Conservation (phyloP, 139 green algal genomes). For the Chlorella ohadii region DNA sequence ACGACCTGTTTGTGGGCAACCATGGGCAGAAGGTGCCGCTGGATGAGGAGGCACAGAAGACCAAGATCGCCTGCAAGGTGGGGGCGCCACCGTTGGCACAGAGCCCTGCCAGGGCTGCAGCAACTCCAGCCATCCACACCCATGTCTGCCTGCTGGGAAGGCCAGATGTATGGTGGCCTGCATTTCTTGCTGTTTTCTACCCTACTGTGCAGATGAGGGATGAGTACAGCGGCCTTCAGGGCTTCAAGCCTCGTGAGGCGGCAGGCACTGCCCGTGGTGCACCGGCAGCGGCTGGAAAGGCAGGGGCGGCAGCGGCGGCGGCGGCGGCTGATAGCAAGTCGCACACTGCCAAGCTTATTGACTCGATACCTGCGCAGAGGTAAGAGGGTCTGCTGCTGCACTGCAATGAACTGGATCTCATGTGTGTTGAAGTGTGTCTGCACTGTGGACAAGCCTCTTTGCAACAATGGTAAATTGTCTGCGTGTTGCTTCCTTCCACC, state of each 20-base stretch:
- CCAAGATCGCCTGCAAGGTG: slow-evolving; percentile 80
- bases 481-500: too few relatives aligned
- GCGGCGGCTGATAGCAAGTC: slow-evolving; percentile 42
- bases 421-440: too few relatives aligned
- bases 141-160: too few relatives aligned
- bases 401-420: background rate
- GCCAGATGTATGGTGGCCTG: too few relatives aligned
- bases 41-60: slow-evolving; percentile 72
- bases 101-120: background rate
- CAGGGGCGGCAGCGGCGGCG: background rate
- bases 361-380: slow-evolving; percentile 56
- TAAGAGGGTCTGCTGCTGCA: background rate
- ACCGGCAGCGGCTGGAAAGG: slow-evolving; percentile 10
- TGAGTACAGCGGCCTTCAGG: slow-evolving; percentile 58
- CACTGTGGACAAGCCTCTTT: too few relatives aligned
- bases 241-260: slow-evolving; percentile 47
- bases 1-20: slow-evolving; percentile 86
- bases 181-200: too few relatives aligned
- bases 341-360: slow-evolving; percentile 75
- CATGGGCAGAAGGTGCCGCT: slow-evolving; percentile 60
- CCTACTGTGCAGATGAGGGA: slow-evolving; percentile 53
- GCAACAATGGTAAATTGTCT: too few relatives aligned
- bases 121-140: too few relatives aligned
- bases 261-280: background rate
- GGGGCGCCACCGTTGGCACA: background rate